Percentiles rank a stretch among this genome's conserved stretches.
Conservation (phyloP, 352 stramenopile species). For the Phytopythium mirpurense region DNA sequence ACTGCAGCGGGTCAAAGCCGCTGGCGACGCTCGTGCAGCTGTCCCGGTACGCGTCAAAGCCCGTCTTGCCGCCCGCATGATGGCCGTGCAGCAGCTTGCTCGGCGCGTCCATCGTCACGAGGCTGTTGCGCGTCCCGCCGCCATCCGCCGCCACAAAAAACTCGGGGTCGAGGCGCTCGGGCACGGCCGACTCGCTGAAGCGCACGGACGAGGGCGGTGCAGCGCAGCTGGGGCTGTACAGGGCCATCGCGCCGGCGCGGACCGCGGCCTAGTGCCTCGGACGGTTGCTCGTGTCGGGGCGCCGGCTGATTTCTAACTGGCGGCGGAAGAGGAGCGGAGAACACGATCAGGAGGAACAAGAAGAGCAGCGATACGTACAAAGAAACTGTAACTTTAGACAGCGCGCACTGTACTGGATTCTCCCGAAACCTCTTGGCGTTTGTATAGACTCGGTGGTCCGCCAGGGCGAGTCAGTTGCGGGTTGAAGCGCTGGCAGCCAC, state of each 20-base stretch:
- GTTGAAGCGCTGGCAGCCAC: constrained; percentile 1
- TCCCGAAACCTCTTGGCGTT: neutral
- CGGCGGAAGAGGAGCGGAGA: neutral
- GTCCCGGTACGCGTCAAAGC: constrained; percentile 29
- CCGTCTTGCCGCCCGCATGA: constrained; percentile 10
- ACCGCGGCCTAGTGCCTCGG: too few relatives aligned
- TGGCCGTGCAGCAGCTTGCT: constrained; percentile 15
- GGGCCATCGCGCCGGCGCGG: neutral
- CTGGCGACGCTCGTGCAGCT: constrained; percentile 62
- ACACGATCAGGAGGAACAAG: neutral
- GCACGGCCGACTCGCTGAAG: constrained; percentile 49
- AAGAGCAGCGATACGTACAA: neutral
- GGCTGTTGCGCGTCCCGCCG: constrained; percentile 50
- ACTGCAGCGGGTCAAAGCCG: constrained; percentile 55
- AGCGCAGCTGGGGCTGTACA: neutral
- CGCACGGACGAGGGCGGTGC: constrained; percentile 11
- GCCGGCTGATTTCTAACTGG: neutral
- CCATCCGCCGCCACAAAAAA: constrained; percentile 36
- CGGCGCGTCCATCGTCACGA: constrained; percentile 40
- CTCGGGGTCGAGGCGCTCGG: constrained; percentile 33
- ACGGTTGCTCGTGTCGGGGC: neutral
- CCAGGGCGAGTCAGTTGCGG: neutral
- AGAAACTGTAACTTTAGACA: too few relatives aligned
- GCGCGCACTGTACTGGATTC: neutral
- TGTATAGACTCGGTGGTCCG: neutral